Evolutionary conservation across 2,329 filamentous ascomycete genomes (phyloP), one percentile per base, ranked within the genome.

Genomic region (Fusarium sulawesiense): DNA sequence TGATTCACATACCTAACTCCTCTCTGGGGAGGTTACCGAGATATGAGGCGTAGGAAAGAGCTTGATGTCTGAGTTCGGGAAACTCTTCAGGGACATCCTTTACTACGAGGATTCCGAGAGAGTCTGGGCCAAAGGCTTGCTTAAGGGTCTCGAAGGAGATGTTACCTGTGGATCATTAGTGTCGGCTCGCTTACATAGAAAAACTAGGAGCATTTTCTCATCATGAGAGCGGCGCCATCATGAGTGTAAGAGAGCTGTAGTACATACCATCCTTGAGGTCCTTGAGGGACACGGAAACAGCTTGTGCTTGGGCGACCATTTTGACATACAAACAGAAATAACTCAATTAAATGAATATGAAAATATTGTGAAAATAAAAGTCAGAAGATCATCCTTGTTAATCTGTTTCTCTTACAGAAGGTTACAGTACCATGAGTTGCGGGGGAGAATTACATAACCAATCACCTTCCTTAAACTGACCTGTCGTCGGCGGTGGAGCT

Each of bases 101-200:
- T 49, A 99, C 94, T n/a, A 98, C 84, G 58, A 99, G 91, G 55
- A 99, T 97, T 0, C 96, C 96, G 14, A 98, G 84, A 4, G 94
- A 97, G 27, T 92, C 89, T 3, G 94, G 93, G 0, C 96, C 96
- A 78, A 99, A 98, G 0, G 96, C 96, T 73, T 91, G 81, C 74
- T 92, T 88, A 13, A 96, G 85, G 1, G 87, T 87, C 59, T 88
- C 86, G 55, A 93, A 91, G 1, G 91, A 85, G 47, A 95, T 85
- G 60, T 86, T 87, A 21, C 89, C 91, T 93, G 69, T 44, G 49
- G 7, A 30, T 32, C 68, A 41, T 73, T 62, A 73, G 45, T 27
- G 29, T 3, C 21, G 3, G 20, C 13, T 32, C 12, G 42, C 13
- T 34, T 41, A 37, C 13, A 32, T 4, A 18, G 30, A 21, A n/a